Base-by-base conservation (phyloP, 2,329 filamentous ascomycete species). In the Camillea tinctor region DNA sequence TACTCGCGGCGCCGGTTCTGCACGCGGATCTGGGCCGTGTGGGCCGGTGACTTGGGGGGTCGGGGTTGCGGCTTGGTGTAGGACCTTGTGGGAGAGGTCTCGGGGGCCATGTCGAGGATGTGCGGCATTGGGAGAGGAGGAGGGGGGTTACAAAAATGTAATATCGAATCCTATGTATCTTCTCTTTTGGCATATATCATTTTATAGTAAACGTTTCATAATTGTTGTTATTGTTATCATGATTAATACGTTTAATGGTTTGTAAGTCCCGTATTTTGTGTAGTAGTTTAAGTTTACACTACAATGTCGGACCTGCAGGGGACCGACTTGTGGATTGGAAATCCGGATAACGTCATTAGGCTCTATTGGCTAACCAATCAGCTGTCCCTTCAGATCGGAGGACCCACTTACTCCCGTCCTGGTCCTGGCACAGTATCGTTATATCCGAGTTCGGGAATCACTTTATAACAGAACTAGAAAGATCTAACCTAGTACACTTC, bases 1-100 rank as follows among this genome's bases (percentile, higher is more conserved):
- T 92, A 96, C 68, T 88, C 87, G 66, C 90, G 88, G 15, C 92
- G 85, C 55, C 92, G 84, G 75, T 96, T 96, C 75, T 90, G 92
- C 23, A 85, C 77, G 36, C 81, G 79, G 54, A 92, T 83, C 53
- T 79, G 78, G 3, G 76, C 76, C 4, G 71, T 63, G 52, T 76
- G 74, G 22, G 76, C 71, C 1, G 77, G 73, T 0, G 82, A 79
- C 60, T 72, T 78, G 1, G 75, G 74, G 0, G 76, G 75, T 21
- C 81, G 77, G 4, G 81, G 82, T 9, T 74, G 72, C 0, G 81
- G 81, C 60, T 71, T 77, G 4, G 71, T 69, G 58, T 73, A 75
- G 7, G 66, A 40, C 11, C 36, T 44, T 4, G 36, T 44, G 13
- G 36, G 36, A 5, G 36, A 44, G 36, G 36, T 3, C 36, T 44